Percentiles rank a stretch among this genome's conserved stretches.
These are phyloP conservation scores for Starmerella lactis-condensi DNA, from an alignment of 805 yeast species.

Conservation along the genomic window DNA sequence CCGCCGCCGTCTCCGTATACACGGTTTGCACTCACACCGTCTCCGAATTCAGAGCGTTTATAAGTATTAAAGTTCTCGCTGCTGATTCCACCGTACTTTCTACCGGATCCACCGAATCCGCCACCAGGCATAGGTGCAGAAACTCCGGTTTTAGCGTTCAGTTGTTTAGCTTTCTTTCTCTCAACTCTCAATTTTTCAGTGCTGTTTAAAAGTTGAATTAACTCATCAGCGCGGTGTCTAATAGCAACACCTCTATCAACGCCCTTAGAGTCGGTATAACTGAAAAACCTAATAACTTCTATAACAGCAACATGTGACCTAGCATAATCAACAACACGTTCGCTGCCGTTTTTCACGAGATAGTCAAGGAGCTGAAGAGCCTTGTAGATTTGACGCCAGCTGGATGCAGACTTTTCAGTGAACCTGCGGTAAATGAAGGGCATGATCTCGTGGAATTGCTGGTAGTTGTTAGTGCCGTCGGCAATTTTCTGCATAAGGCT, in stretches of 20 bases:
- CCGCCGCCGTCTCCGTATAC: slow-evolving; percentile 29
- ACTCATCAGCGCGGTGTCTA: slow-evolving; percentile 69
- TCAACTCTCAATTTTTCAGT: slow-evolving; percentile 62
- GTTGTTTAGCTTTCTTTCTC: slow-evolving; percentile 76
- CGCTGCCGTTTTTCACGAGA: slow-evolving; percentile 79
- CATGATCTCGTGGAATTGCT: slow-evolving; percentile 30
- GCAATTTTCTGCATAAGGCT: slow-evolving; percentile 90
- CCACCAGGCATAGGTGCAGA: slow-evolving; percentile 20
- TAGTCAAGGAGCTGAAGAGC: slow-evolving; percentile 82
- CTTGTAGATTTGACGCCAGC: slow-evolving; percentile 97
- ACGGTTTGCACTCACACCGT: slow-evolving; percentile 23
- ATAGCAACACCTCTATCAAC: slow-evolving; percentile 93
- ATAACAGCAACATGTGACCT: slow-evolving; percentile 64
- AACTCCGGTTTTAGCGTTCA: slow-evolving; percentile 46
- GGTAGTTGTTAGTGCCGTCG: slow-evolving; percentile 66
- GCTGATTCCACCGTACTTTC: slow-evolving; percentile 23
- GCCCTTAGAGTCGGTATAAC: slow-evolving; percentile 82
- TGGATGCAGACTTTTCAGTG: slow-evolving; percentile 87
- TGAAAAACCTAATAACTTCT: slow-evolving; percentile 80
- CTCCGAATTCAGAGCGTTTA: slow-evolving; percentile 16
- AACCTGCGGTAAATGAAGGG: slow-evolving; percentile 47
- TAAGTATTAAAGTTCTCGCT: slow-evolving; percentile 19
- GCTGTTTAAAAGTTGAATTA: slow-evolving; percentile 53
- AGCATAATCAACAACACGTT: slow-evolving; percentile 87
- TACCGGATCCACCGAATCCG: slow-evolving; percentile 16